A percentile compares a stretch with the other conserved stretches of the same genome.
Evolutionary conservation across 768 basidiomycete species (phyloP).

Genomic region (Cystobasidiopsis lactophilus): DNA sequence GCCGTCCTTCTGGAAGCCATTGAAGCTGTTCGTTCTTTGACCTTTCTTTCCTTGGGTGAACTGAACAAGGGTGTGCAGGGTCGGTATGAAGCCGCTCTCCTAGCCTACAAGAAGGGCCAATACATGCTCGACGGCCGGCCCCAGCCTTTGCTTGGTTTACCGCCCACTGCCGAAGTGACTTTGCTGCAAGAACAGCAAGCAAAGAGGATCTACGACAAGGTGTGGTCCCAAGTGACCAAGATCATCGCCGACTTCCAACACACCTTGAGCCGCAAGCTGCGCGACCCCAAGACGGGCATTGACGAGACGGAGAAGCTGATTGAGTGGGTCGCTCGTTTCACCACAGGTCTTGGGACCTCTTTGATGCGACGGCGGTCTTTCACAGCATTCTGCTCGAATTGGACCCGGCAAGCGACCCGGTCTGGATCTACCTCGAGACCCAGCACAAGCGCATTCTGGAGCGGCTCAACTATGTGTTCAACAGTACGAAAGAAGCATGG

Average conservation of each 20-base stretch:
- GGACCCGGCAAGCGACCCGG: conserved; percentile 63
- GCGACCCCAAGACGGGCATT: conserved; percentile 52
- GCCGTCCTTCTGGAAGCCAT: conserved; percentile 69
- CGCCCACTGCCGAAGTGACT: conserved; percentile 32
- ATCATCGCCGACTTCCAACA: conserved; percentile 79
- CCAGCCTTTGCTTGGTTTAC: conserved; percentile 42
- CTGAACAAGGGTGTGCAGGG: conserved; percentile 33
- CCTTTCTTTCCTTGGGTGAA: not conserved
- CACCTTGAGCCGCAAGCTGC: conserved; percentile 50
- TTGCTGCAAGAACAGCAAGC: conserved; percentile 53
- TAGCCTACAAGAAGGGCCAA: conserved; percentile 94
- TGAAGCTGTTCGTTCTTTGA: conserved; percentile 41
- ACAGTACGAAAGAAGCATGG: conserved; percentile 11
- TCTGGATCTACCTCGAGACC: conserved; percentile 87
- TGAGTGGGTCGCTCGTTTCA: conserved; percentile 43
- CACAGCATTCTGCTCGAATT: conserved; percentile 71
- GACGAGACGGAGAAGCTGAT: conserved; percentile 96
- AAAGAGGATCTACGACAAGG: conserved; percentile 73
- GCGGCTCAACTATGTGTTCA: conserved; percentile 9
- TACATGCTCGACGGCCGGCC: conserved; percentile 74
- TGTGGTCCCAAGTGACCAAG: conserved; percentile 77
- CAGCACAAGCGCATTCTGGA: conserved; percentile 72
- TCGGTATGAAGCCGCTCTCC: conserved; percentile 74
- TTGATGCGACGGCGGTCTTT: not conserved
- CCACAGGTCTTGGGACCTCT: not conserved